These are phyloP conservation scores for Zostera marina DNA, from an alignment of 116 monocot species.

Conservation along the genomic window DNA sequence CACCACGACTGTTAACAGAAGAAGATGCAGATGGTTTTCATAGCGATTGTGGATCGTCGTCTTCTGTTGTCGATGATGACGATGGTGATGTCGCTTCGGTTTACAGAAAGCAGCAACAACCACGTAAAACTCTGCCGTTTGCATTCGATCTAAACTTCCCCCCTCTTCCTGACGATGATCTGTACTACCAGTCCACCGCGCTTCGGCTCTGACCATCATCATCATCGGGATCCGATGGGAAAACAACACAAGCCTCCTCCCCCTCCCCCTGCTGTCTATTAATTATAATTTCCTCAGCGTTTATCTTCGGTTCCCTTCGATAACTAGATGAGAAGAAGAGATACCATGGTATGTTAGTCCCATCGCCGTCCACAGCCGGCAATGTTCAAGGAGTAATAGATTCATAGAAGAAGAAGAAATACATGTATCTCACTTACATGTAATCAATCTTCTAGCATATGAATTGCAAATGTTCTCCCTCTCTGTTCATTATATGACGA, in stretches of 20 bases:
- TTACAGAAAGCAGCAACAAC: background rate
- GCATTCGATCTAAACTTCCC: constrained; percentile 40
- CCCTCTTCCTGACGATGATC: constrained; percentile 16
- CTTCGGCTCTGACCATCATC: constrained; percentile 17
- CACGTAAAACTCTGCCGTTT: background rate
- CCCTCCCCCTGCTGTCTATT: too few relatives aligned
- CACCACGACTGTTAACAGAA: background rate
- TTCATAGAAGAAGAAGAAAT: too few relatives aligned
- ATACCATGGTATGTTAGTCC: too few relatives aligned
- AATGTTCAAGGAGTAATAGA: too few relatives aligned
- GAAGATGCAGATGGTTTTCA: constrained; percentile 12
- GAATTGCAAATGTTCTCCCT: too few relatives aligned
- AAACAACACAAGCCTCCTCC: background rate
- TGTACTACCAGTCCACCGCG: constrained; percentile 12
- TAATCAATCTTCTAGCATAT: too few relatives aligned
- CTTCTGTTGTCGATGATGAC: constrained; percentile 27
- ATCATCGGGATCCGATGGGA: background rate
- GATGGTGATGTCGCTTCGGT: constrained; percentile 9
- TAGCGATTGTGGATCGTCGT: constrained; percentile 44
- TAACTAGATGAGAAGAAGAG: too few relatives aligned
- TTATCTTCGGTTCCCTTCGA: too few relatives aligned
- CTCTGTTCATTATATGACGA: too few relatives aligned
- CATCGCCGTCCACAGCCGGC: too few relatives aligned
- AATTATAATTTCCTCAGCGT: too few relatives aligned
- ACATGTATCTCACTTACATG: too few relatives aligned